phyloP scores from a whole-genome alignment of 2,329 filamentous ascomycete genomes.

The Fusarium armeniacum region DNA sequence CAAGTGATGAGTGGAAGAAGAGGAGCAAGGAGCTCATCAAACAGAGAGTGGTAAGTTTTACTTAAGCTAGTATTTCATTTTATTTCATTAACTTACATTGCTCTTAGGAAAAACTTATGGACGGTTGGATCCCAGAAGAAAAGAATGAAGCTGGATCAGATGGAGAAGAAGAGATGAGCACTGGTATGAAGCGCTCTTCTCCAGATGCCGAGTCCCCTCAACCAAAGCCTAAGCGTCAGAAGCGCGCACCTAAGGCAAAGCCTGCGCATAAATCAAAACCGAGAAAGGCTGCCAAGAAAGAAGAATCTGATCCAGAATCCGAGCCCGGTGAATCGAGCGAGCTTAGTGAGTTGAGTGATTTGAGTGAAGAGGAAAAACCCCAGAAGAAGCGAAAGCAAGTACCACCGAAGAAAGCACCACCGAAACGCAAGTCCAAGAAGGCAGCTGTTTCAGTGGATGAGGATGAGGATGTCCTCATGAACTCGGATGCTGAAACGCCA shows the following conservation, averaged over 20 bases:
- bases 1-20: conserved; percentile 66
- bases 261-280: conserved; percentile 50
- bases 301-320: conserved; percentile 40
- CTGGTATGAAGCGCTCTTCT: conserved; percentile 54
- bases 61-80: neutral
- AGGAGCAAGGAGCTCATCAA: conserved; percentile 72
- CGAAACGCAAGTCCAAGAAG: conserved; percentile 40
- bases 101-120: conserved; percentile 55
- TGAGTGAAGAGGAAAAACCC: conserved; percentile 47
- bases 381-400: conserved; percentile 41
- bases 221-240: conserved; percentile 59
- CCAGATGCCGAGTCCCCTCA: conserved; percentile 54
- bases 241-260: conserved; percentile 52
- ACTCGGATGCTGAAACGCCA: conserved; percentile 33
- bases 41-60: conserved; percentile 64
- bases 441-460: conserved; percentile 50
- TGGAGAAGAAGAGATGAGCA: conserved; percentile 48
- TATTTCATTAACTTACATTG: conserved; percentile 7
- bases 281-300: conserved; percentile 48
- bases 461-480: conserved; percentile 17
- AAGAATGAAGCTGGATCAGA: conserved; percentile 47
- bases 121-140: conserved; percentile 53
- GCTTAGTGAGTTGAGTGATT: conserved; percentile 44
- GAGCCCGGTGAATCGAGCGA: conserved; percentile 43
- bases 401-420: conserved; percentile 10